Evolutionary conservation across 305 asterid species (phyloP), one percentile per base, ranked within the genome.

Genomic region (Fraxinus paxiana): DNA sequence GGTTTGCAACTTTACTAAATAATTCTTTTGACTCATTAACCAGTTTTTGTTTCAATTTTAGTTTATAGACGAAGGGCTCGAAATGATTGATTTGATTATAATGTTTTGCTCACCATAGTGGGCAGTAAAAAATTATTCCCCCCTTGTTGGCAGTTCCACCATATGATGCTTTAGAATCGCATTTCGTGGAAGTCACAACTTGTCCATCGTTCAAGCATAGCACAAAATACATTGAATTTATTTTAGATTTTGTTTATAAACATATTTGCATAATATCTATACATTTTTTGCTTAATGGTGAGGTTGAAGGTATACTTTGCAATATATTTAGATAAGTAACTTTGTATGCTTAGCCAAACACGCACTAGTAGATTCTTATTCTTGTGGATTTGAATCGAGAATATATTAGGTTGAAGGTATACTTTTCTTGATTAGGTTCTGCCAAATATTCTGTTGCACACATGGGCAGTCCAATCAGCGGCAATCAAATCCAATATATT

Each of bases 41-140:
- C 22, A 18, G 20, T 34, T 73, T 7, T 73, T 73, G 17, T 26
- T 41, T 33, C 26, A 82, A 41, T 20, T 10, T 43, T 43, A 43
- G 17, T 43, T 12, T 73, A 2, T 20, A 12, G 33, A 41, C 9
- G 56, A 48, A 83, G 69, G 83, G 43, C 65, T 56, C 80, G 77
- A 76, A 72, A 77, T 69, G 72, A 63, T 79, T 80, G 75, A 76
- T 69, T 76, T 46, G 83, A 43, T 75, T 78, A 84, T 79, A 81
- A 35, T 81, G 82, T 82, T 84, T 80, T 87, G 85, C 73, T 61
- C 77, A 15, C 75, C 76, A 9, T 79, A 61, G 83, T 80, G 85
- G 77, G 72, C 17, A 8, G 48, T 63, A 2, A 10, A 43, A 43
- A 10, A 2, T 43, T 76, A 12, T 51, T 51, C 63, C 0, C 17